Base-by-base conservation (phyloP, 2,329 filamentous ascomycete genomes). In the Xylariaceae sp. region DNA sequence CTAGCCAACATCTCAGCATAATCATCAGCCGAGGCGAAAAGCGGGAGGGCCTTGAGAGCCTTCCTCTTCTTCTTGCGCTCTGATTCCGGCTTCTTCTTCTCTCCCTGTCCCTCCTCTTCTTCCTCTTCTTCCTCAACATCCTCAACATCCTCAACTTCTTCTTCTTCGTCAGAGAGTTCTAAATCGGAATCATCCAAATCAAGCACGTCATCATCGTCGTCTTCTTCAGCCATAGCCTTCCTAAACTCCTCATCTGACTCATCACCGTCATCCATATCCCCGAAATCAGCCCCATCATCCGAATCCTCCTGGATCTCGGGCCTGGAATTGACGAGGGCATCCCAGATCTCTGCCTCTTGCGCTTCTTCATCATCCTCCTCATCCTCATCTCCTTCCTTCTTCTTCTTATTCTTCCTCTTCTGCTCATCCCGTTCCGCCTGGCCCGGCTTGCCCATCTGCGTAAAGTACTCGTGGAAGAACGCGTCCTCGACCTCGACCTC, bases 391-490 rank as follows among this genome's bases (percentile, higher is more conserved):
- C 31, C 35, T 3, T 48, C 40, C 41, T 48, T 65, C 65, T 43
- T 38, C 62, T 61, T 34, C 59, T 54, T 42, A 56, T 18, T 40
- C 40, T 73, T 72, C 59, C 54, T 42, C 56, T 18, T 40, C 40
- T 73, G 72, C 53, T 70, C 73, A 51, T 70, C 65, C 48, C 71
- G 73, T 34, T 70, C 75, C 9, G 69, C 66, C 58, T 83, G 76
- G 40, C 61, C 60, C 35, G 72, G 67, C 62, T 81, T 88, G 47
- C 80, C 79, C 39, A 85, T 66, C 46, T 82, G 77, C 44, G 78
- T 82, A 66, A 98, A 98, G 76, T 98, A 98, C 50, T 88, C 82
- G 63, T 98, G 92, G 77, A 98, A 98, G 77, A 98, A 98, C 27
- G 88, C 85, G 59, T 98, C 92, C 50, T 98, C 89, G 1, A 81